Evolutionary conservation across 116 monocot genomes (phyloP), one percentile per base, ranked within the genome.

Genomic region (Posidonia oceanica): DNA sequence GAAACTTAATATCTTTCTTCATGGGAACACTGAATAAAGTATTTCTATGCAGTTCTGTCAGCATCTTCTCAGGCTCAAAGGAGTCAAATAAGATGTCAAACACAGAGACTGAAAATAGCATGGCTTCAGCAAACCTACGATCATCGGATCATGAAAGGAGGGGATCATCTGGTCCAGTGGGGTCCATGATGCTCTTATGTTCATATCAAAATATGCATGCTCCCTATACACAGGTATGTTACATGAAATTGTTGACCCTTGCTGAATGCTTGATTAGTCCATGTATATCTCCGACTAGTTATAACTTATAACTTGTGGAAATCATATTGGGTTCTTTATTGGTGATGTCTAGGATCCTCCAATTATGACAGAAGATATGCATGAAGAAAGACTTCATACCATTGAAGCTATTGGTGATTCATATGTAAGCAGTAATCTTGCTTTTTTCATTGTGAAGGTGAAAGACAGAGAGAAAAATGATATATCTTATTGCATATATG

Each of bases 351-450:
- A 97, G 97, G 85, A 89, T 78, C 75, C 97, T 66, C 97, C 89
- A 69, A 64, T 85, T 76, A 89, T 97, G 89, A 92, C 97, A n/a
- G 97, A 97, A 83, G 97, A 97, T 76, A 97, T 97, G 97, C 97
- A 97, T 83, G 97, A 97, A 83, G 97, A 97, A 79, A 83, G 97
- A 60, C 85, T 97, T 29, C 85, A 75, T 64, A 88, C 85, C 38
- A 82, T 79, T 63, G 97, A 97, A 85, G 85, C 80, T 59, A 87
- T 91, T 75, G 92, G 89, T 40, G 81, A 89, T 83, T 78, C 85
- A 65, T 80, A 82, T 83, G 97, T 97, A 80, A 89, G 89, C 71
- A 76, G 18, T 40, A 65, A 20, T 39, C 42, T 65, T 39, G 40
- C 7, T 41, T 65, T 40, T 65, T 18, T 15, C 40, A 18, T 15